Evolutionary conservation across 2,329 filamentous ascomycete genomes (phyloP), one percentile per base, ranked within the genome.

Genomic region (Daldinia eschscholtzii): DNA sequence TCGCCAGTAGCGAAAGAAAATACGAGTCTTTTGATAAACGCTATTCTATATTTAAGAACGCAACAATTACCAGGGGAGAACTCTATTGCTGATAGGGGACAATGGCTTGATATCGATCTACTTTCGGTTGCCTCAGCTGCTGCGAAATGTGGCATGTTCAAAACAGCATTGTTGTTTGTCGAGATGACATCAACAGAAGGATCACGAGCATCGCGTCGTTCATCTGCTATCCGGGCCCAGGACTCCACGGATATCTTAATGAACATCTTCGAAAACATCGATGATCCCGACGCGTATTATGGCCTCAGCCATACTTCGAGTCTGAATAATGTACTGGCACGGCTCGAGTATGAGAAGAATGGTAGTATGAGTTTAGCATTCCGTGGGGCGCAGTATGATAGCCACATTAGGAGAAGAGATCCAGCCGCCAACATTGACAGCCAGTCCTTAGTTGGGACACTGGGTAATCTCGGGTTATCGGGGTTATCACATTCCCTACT

Each of bases 201-300:
- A 15, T 77, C 83, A 2, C 84, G 87, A 37, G 80, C 85, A 18
- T 91, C 91, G 48, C 86, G 92, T 65, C 88, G 92, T 57, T 91
- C 92, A 7, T 93, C 91, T 1, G 81, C 83, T 2, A 76, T 84
- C 55, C 84, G 82, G 72, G 81, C 86, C 72, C 77, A 83, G 53
- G 82, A 89, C 28, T 87, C 92, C 6, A 85, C 87, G 3, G 88
- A 92, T 33, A 84, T 97, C 1, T 83, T 98, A 12, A 85, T 97
- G 50, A 84, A 87, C 0, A 94, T 99, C 2, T 99, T 96, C 78
- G 92, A 93, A 76, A 95, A 93, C 68, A 92, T 99, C 53, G 94
- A 98, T 76, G 97, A 99, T 75, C 95, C 94, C 1, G 96, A 99
- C 79, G 91, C 94, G 0, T 99, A 97, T 79, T 99, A 99, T 77